Base-by-base conservation (phyloP, 2,329 filamentous ascomycete species). In the Fusarium armeniacum region DNA sequence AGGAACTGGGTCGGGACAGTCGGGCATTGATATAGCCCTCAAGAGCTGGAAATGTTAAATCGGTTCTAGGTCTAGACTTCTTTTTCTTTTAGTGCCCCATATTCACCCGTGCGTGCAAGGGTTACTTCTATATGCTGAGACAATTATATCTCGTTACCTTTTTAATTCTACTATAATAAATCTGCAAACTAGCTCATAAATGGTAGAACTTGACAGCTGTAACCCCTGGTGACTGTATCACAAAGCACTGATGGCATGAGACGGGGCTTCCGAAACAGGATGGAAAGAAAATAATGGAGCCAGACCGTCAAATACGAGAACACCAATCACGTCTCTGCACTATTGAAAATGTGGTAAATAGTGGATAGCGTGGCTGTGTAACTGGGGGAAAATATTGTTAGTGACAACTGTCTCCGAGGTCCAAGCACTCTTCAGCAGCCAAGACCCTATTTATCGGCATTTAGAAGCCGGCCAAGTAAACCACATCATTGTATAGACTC, bases 81-180 rank as follows among this genome's bases (percentile, higher is more conserved):
- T 36, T 11, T 20, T n/a, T n/a, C 6, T 12, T 38, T 38, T 20
- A n/a, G n/a, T 12, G 18, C 18, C 18, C 11, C 18, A 12, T 20
- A 11, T 12, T 20, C 11, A n/a, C 11, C 1, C 0, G 11, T 38
- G 11, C 6, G 10, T 6, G 1, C 11, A 1, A 38, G n/a, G 0
- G 6, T 38, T 11, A n/a, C 4, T 20, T 13, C 11, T 13, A 10
- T 2, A 20, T 38, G 3, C 5, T 2, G 4, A 7, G n/a, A 20
- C 2, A 20, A 10, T n/a, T 3, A n/a, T 11, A 1, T n/a, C 18
- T 6, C 11, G 11, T 38, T 38, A n/a, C 10, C 16, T 6, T 11
- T 20, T 12, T 4, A 38, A 11, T 38, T 13, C 1, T 6, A 2
- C 11, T 20, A 38, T 2, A 12, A 6, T 6, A 20, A 12, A 12